Evolutionary conservation across 176 grass and related monocot genomes (phyloP), one percentile per base, ranked within the genome.

Genomic region (Avena insularis): DNA sequence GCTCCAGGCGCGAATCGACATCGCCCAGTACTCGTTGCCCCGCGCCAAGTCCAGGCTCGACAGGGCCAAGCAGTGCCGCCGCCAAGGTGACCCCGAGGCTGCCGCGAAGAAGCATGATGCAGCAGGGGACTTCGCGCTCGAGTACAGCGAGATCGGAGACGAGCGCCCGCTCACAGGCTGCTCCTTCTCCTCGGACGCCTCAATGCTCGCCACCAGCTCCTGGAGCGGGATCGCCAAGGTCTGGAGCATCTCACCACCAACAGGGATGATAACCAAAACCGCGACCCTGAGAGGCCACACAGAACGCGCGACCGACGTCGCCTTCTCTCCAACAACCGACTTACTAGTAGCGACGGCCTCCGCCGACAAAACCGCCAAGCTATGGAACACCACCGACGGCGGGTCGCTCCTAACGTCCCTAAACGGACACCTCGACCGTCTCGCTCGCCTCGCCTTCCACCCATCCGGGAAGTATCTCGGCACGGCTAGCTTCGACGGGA

Each of bases 401-500:
- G 91, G 92, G 10, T 89, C 93, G 54, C 91, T 97, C 71, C 73
- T 93, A 82, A 61, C 58, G 45, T 91, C 95, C 16, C 95, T 97
- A 65, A 77, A 91, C 87, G 95, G 95, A 14, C 95, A 97, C 81
- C 89, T 93, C n/a, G 95, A 97, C 84, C 92, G 95, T 61, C 95
- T 97, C 64, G 91, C 76, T 21, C 90, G 95, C 29, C 56, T 97
- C 82, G 88, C 90, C 69, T 95, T 97, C 69, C 95, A 97, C 88
- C 95, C 95, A 55, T 97, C 95, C 64, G 92, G 95, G 49, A 93
- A 88, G 55, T 97, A 97, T 78, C 80, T 97, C 33, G 95, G 89
- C 79, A 97, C 95, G 89, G 46, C 95, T 86, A 95, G 95, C 79
- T 97, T 91, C 78, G 95, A 97, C 87, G 95, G 93, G 80, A 97